Evolutionary conservation across 2,329 filamentous ascomycete species (phyloP).

Genomic region (Botrytis deweyae): DNA sequence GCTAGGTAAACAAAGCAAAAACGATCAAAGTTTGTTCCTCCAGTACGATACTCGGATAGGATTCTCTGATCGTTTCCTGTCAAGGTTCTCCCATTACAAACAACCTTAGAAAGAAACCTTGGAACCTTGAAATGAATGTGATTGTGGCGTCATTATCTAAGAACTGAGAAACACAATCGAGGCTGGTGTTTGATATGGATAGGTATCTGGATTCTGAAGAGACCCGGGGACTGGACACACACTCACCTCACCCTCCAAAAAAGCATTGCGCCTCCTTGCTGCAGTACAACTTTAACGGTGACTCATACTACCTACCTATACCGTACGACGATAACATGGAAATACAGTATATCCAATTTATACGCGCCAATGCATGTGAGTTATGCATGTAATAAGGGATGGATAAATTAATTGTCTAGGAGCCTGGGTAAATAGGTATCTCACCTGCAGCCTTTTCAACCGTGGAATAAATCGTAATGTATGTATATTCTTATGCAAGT

Average conservation of each 20-base stretch:
- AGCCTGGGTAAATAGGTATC: background rate
- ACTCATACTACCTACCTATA: background rate
- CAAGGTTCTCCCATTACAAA: too few species aligned
- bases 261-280: conserved; percentile 8
- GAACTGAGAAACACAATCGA: background rate
- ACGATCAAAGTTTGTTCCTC: too few species aligned
- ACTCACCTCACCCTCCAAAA: background rate
- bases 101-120: too few species aligned
- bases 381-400: background rate
- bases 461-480: background rate
- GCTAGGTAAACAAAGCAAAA: too few species aligned
- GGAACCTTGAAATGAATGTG: background rate
- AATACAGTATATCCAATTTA: background rate
- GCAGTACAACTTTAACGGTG: background rate
- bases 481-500: background rate
- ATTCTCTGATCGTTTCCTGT: too few species aligned
- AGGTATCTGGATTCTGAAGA: too few species aligned
- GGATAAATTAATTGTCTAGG: too few species aligned
- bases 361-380: background rate
- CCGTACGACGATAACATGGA: background rate
- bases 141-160: background rate
- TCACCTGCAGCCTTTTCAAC: conserved; percentile 3
- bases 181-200: background rate
- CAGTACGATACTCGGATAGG: too few species aligned
- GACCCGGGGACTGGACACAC: too few species aligned